Base-by-base conservation (phyloP, 345 rosid genomes). In the Garcia nutans region DNA sequence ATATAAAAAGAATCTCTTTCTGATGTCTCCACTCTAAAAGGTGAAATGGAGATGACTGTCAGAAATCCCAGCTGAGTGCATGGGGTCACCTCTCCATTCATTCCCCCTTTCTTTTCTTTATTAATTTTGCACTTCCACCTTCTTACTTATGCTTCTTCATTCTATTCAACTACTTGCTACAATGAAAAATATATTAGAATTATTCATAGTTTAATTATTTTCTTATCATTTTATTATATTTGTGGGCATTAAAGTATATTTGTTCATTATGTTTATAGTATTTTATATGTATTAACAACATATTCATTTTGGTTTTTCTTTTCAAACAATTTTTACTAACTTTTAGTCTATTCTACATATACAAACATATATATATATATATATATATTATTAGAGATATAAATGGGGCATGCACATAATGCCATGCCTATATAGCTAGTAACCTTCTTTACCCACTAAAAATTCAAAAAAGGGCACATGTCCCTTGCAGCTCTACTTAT, bases 1-100 rank as follows among this genome's bases (percentile, higher is more conserved):
- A n/a, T n/a, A n/a, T n/a, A n/a, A 66, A 79, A 81, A 81, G 84
- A 79, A 82, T 86, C 78, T 79, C 76, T 65, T 20, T 65, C 42
- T 57, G 31, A 61, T 79, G 66, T 77, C 75, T 74, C 78, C 78
- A 58, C 76, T 74, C 68, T 62, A 44, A 70, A 82, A 81, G 80
- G 84, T 74, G 71, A 8, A 15, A 41, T 61, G 49, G 22, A 81
- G 77, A 79, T 83, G 83, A 82, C 84, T 87, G 82, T 28, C 83
- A 81, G 74, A n/a, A n/a, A n/a, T n/a, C n/a, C n/a, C n/a, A n/a
- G n/a, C n/a, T n/a, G n/a, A 74, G 69, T 84, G 81, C 87, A 85
- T 78, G 88, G 88, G 83, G 86, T 81, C 79, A 83, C 33, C 83
- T 79, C 42, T 76, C 56, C 69, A 22, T 49, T 63, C 55, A 45